Conservation (phyloP, 1,139 yeast species). For the Lodderomyces metapsilosis region DNA sequence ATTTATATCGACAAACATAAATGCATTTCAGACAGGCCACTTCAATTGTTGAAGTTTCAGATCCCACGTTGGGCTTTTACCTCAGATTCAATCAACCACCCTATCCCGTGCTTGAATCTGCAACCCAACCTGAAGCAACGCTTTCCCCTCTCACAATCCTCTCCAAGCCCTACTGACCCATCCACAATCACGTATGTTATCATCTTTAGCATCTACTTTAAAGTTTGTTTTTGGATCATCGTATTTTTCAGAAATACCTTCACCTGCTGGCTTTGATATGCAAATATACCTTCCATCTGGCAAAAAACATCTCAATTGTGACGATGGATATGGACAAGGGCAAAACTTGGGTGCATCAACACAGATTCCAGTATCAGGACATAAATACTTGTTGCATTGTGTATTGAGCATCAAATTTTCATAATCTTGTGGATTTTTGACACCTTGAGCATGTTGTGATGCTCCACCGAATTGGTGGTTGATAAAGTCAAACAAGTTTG, state of each 20-base stretch:
- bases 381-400: conserved; percentile 67
- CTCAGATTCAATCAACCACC: no score
- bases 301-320: conserved; percentile 76
- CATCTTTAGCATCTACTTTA: conserved; percentile 50
- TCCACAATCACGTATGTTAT: conserved; percentile 69
- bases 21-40: no score
- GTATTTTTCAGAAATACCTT: conserved; percentile 29
- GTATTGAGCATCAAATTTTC: conserved; percentile 33
- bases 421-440: conserved; percentile 24
- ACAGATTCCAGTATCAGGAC: conserved; percentile 81
- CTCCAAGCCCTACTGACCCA: conserved; percentile 63
- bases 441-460: conserved; percentile 17
- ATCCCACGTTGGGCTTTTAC: no score
- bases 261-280: conserved; percentile 73
- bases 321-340: conserved; percentile 86
- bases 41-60: no score
- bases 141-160: conserved; percentile 30
- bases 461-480: conserved; percentile 26
- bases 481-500: conserved; percentile 36
- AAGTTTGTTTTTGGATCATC: conserved; percentile 53
- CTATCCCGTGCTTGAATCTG: no score
- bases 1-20: no score
- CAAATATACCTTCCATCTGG: conserved; percentile 74
- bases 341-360: conserved; percentile 69
- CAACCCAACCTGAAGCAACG: background rate